phyloP scores from a whole-genome alignment of 495 filamentous ascomycete species.

The Acidomyces sp. region DNA sequence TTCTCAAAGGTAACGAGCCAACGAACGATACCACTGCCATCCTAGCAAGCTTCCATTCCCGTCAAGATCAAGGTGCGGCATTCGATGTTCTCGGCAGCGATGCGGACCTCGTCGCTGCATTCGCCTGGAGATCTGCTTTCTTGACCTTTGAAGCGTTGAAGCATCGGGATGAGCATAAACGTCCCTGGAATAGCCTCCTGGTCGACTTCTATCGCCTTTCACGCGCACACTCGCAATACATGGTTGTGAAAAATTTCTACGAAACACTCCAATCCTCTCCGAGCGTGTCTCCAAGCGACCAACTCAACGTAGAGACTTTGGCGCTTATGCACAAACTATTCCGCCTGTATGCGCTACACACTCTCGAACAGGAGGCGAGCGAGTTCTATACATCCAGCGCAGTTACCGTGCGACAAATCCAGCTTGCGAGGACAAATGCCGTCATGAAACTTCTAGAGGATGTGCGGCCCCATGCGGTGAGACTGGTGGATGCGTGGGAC shows the following conservation, averaged over 20 bases:
- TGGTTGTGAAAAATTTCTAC: slow-evolving; percentile 60
- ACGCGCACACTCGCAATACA: slow-evolving; percentile 55
- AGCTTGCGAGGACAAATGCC: slow-evolving; percentile 43
- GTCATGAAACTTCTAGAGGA: slow-evolving; percentile 54
- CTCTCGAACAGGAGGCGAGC: slow-evolving; percentile 48
- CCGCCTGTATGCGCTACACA: slow-evolving; percentile 51
- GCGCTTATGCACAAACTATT: slow-evolving; percentile 48
- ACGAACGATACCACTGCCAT: slow-evolving; percentile 47
- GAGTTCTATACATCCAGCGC: slow-evolving; percentile 56
- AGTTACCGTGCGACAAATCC: slow-evolving; percentile 51
- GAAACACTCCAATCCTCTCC: slow-evolving; percentile 44
- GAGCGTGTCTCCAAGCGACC: slow-evolving; percentile 24
- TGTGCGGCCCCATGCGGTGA: slow-evolving; percentile 53
- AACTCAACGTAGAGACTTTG: slow-evolving; percentile 41
- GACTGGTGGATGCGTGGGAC: slow-evolving; percentile 52
- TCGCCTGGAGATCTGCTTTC: slow-evolving; percentile 57
- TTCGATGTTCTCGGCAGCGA: slow-evolving; percentile 53
- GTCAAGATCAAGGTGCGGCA: slow-evolving; percentile 51
- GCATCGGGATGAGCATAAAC: slow-evolving; percentile 55
- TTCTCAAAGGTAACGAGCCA: slow-evolving; percentile 41
- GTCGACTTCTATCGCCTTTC: slow-evolving; percentile 62
- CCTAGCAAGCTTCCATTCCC: slow-evolving; percentile 44
- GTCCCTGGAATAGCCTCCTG: slow-evolving; percentile 56
- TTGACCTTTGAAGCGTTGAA: slow-evolving; percentile 59
- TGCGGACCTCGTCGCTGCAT: slow-evolving; percentile 50